Percentiles rank a stretch among this genome's conserved stretches.
phyloP scores from a whole-genome alignment of 208 protist species.

The Trypanosoma scelopori region DNA sequence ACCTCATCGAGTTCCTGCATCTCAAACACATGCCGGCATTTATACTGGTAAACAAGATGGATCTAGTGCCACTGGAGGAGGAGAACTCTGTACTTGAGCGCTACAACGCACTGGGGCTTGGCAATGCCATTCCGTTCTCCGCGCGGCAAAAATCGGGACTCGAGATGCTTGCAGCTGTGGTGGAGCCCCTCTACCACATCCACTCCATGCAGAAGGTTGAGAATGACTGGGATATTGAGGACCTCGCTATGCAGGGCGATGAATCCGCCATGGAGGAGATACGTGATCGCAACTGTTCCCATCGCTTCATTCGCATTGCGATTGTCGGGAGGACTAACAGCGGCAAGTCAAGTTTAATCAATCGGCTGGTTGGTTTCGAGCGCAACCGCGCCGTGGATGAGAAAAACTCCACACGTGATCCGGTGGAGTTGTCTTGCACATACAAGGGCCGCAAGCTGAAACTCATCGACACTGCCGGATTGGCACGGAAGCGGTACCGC shows the following conservation, averaged over 20 bases:
- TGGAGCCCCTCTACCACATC: constrained; percentile 84
- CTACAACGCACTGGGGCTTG: constrained; percentile 71
- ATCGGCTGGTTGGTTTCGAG: constrained; percentile 92
- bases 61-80: constrained; percentile 58
- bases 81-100: constrained; percentile 52
- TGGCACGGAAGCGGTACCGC: constrained; percentile 72
- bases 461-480: constrained; percentile 89
- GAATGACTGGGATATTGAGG: constrained; percentile 90
- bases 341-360: constrained; percentile 93
- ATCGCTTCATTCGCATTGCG: constrained; percentile 86
- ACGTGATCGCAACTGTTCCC: constrained; percentile 75
- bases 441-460: constrained; percentile 89
- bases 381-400: constrained; percentile 78
- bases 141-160: constrained; percentile 61
- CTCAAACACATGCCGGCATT: constrained; percentile 72
- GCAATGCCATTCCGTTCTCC: constrained; percentile 74
- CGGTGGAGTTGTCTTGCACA: constrained; percentile 84
- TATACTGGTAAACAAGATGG: constrained; percentile 90
- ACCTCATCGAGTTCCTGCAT: constrained; percentile 63
- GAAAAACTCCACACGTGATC: constrained; percentile 90
- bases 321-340: constrained; percentile 93
- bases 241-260: constrained; percentile 80
- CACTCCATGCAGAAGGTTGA: constrained; percentile 73
- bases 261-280: constrained; percentile 88
- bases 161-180: constrained; percentile 62